Evolutionary conservation across 306 rosid genomes (phyloP), one percentile per base, ranked within the genome.

Genomic region (Quercus engelmannii): DNA sequence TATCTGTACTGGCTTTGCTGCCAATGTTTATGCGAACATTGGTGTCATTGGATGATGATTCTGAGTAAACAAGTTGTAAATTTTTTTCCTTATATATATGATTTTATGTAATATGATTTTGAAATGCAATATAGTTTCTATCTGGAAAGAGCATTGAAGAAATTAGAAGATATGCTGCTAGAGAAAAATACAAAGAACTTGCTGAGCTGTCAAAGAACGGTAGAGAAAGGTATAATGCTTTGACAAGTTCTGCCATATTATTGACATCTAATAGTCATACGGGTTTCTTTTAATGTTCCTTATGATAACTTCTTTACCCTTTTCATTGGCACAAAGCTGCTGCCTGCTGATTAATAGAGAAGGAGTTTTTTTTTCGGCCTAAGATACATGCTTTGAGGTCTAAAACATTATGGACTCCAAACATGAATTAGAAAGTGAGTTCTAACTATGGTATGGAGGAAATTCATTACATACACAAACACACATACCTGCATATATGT

Each of bases 121-220:
- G 57, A 54, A 26, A 74, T 33, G 77, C 10, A 26, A n/a, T 31
- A 6, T 74, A 74, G 77, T 26, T 74, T 56, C 52, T 74, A n/a
- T 74, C 67, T 56, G 77, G 65, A 56, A 74, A 30, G 77, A 74
- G 68, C 65, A 31, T 54, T 33, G 77, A 74, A 30, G 65, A 74
- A 54, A 56, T 74, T 56, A 56, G 19, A 74, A 33, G 49, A 8
- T 30, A 74, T 10, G 77, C 77, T 5, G 77, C 77, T 56, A 30
- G 52, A 28, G 65, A 56, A 74, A 55, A 28, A 30, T 10, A 56
- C 77, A 74, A 73, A 55, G 63, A 25, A 13, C 38, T 73, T 73
- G 49, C 65, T 28, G 17, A 30, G 67, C 12, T 54, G 51, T 74
- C 51, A 54, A 74, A 74, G 65, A 55, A 31, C 56, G 12, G 64